Evolutionary conservation across 2,329 filamentous ascomycete genomes (phyloP), one percentile per base, ranked within the genome.

Genomic region (Coleophoma eucalyptorum): DNA sequence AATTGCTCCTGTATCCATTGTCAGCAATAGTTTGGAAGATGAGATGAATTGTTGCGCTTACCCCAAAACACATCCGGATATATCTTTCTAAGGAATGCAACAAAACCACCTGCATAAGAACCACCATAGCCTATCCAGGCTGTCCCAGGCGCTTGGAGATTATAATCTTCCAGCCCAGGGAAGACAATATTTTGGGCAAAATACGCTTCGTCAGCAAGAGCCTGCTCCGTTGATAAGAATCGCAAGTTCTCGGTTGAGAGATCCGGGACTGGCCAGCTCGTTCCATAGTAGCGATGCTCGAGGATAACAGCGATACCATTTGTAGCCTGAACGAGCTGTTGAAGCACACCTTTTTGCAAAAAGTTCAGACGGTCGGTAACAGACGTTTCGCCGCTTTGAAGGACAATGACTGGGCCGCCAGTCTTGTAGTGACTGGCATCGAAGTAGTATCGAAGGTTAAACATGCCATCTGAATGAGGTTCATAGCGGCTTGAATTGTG

Each of bases 271-370:
- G 90, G 89, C 49, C 86, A 84, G 64, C 87, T 92, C 12, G 76
- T 77, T 50, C 90, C 90, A 63, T 96, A 96, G 74, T 95, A 96
- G 31, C 90, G 82, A 63, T 96, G 90, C 71, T 96, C 90, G 3
- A 96, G 77, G 43, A 96, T 80, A 2, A 96, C 86, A 3, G 85
- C 89, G 21, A 96, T 70, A 1, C 90, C 90, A 50, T 83, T 73
- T 0, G 87, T 89, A 1, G 86, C 86, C 58, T 85, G 72, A 3
- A 86, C 79, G 16, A 96, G 74, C 56, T 89, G 78, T 34, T 83
- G 76, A 0, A 90, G 74, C 48, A 96, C 86, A 48, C 90, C 90
- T 65, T 94, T 89, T 58, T 91, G 82, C 10, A 96, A 70, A 62
- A 80, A 93, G 0, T 79, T 78, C 16, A 95, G 71, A 13, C 89